A percentile compares a stretch with the other conserved stretches of the same genome.
Evolutionary conservation across 495 filamentous ascomycete genomes (phyloP).

Genomic region (Hypoxylon lienhwacheense): DNA sequence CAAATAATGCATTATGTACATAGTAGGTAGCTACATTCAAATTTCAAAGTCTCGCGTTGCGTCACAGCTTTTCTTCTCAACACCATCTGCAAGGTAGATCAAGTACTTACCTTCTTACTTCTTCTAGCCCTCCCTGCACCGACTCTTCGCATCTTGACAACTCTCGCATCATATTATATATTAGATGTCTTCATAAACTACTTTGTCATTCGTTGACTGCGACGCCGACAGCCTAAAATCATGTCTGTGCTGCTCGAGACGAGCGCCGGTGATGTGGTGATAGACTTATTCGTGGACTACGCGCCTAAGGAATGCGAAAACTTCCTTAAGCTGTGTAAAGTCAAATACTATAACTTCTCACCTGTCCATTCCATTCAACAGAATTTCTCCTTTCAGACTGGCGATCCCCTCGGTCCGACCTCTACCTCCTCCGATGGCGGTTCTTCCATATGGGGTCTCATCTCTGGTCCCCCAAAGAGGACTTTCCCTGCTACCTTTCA

Average conservation of each 20-base stretch:
- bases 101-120: too few species aligned
- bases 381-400: constrained; percentile 92
- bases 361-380: constrained; percentile 86
- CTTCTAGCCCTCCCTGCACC: too few species aligned
- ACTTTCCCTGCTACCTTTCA: constrained; percentile 83
- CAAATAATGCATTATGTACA: too few species aligned
- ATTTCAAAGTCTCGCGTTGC: too few species aligned
- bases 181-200: not conserved
- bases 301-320: constrained; percentile 90
- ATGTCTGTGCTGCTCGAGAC: constrained; percentile 87
- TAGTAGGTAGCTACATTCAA: too few species aligned
- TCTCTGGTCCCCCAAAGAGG: constrained; percentile 70
- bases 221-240: constrained; percentile 4
- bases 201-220: not conserved
- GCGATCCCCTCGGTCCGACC: constrained; percentile 85
- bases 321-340: constrained; percentile 96
- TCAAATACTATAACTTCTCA: constrained; percentile 97
- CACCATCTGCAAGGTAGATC: too few species aligned
- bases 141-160: too few species aligned
- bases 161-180: too few species aligned
- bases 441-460: constrained; percentile 83
- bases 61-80: too few species aligned
- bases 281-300: constrained; percentile 84
- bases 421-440: constrained; percentile 85
- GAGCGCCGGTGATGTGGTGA: constrained; percentile 87